Evolutionary conservation across 768 basidiomycete genomes (phyloP), one percentile per base, ranked within the genome.

Genomic region (Mycena pura): DNA sequence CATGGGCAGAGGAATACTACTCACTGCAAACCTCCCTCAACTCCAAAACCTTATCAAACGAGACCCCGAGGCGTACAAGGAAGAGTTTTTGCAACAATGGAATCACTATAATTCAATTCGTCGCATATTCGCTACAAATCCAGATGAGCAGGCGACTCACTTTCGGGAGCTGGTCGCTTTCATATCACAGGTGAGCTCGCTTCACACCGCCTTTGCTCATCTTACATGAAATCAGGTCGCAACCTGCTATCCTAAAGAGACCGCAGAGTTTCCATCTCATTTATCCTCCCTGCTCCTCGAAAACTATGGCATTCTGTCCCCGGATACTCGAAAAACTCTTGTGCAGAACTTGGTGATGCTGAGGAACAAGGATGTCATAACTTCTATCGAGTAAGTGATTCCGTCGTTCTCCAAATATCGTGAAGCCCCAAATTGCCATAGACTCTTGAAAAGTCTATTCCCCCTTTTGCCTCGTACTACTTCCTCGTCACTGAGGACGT

Each of bases 21-120:
- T 96, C 66, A 90, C 93, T 29, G 86, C 92, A 15, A 96, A 96
- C 71, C 85, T 98, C 9, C 96, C 97, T 0, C 94, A 97, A 71
- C 83, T 99, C 8, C 96, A 99, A 74, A 98, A 98, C 73, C 82
- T 99, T 52, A 95, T 99, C 74, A 99, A 99, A 73, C 86, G 97
- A 41, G 94, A 97, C 73, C 92, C 96, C 3, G 75, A 78, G 9
- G 89, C 86, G 0, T 99, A 99, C 80, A 91, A 86, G 72, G 96
- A 99, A 62, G 97, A 99, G 68, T 99, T 99, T 68, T 72, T 95
- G 15, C 94, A 94, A 65, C 96, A 99, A 82, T 97, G 95, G 90
- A 93, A 92, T 61, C 93, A 96, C 74, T 99, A 96, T 77, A 86
- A 91, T 67, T 91, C 88, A 65, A 88, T 91, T 55, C 86, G 92